Evolutionary conservation across 148 eudicot genomes (phyloP), one percentile per base, ranked within the genome.

Genomic region (Beta vulgaris): DNA sequence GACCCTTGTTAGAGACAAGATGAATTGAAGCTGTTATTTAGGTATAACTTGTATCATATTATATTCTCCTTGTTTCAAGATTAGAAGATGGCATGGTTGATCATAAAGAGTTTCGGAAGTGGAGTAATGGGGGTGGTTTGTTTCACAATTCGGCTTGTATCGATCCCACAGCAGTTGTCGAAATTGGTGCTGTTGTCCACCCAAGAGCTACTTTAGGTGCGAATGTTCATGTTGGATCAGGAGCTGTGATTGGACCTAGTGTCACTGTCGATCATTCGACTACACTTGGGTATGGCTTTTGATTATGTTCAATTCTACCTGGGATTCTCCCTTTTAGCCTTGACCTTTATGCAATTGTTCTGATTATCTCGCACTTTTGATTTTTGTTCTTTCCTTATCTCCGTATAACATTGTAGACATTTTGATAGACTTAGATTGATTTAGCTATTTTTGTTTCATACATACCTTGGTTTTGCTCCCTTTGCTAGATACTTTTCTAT

Each of bases 41-140:
- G 51, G 7, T 39, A 28, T 80, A 46, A 79, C 67, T 54, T 10
- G 35, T 51, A 16, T 39, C 29, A 13, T 58, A 69, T 54, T 61
- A 23, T 69, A 21, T 39, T 51, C 26, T 51, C 9, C 26, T 81
- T 39, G 36, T 72, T 84, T 85, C 71, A 79, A 83, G 87, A 79
- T 72, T 77, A 87, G 91, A 76, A 54, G 84, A 73, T 68, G 82
- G 54, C 69, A 73, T 51, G 65, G 68, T 58, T 25, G 77, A 81
- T 83, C 72, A 75, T 62, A 62, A 64, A 42, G 97, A 81, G 18
- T 96, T 84, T 48, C 71, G 58, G 78, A 89, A 77, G 58, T 96
- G 99, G 97, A 79, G 79, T 40, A 91, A 89, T 71, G 98, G 98
- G 32, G 98, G 96, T 69, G 98, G 97, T 18, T 76, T 73, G 25